Evolutionary conservation across 169 alveolate species (phyloP).

Genomic region (Plasmodium berghei): DNA sequence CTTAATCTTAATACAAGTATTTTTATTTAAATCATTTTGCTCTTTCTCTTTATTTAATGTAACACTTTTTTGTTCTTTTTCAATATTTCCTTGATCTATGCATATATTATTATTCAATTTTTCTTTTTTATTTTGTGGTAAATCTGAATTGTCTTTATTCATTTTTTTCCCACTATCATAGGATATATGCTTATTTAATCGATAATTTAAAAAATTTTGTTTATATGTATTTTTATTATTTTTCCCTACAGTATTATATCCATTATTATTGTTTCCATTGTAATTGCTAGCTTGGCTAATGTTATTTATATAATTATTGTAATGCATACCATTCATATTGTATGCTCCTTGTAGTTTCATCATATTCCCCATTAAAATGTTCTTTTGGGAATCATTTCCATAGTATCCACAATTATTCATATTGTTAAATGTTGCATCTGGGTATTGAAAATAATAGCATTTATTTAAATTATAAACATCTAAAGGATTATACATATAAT

Average conservation of each 20-base stretch:
- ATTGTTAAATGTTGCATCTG: conserved; percentile 1
- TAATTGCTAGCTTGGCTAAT: neutral
- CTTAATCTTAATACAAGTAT: neutral
- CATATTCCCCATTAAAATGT: conserved; percentile 31
- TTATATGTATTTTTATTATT: neutral
- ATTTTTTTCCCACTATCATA: neutral
- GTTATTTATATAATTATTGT: neutral
- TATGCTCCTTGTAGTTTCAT: conserved; percentile 27
- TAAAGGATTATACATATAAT: conserved; percentile 17
- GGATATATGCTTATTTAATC: neutral
- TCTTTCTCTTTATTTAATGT: neutral
- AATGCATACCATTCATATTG: neutral
- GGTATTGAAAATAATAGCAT: conserved; percentile 20
- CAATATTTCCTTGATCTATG: neutral
- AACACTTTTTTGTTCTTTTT: neutral
- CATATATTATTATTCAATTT: neutral
- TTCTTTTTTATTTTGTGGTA: conserved; percentile 6
- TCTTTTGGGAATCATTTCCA: conserved; percentile 9
- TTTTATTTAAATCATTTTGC: conserved; percentile 8
- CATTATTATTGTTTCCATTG: neutral
- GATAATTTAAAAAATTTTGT: neutral
- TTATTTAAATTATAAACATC: conserved; percentile 19
- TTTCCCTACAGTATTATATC: no score
- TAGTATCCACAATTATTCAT: conserved; percentile 2
- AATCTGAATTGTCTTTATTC: conserved; percentile 9